Percentiles rank a stretch among this genome's conserved stretches.
Evolutionary conservation across 1,284 basidiomycete genomes (phyloP).

Genomic region (Pseudozyma pruni): DNA sequence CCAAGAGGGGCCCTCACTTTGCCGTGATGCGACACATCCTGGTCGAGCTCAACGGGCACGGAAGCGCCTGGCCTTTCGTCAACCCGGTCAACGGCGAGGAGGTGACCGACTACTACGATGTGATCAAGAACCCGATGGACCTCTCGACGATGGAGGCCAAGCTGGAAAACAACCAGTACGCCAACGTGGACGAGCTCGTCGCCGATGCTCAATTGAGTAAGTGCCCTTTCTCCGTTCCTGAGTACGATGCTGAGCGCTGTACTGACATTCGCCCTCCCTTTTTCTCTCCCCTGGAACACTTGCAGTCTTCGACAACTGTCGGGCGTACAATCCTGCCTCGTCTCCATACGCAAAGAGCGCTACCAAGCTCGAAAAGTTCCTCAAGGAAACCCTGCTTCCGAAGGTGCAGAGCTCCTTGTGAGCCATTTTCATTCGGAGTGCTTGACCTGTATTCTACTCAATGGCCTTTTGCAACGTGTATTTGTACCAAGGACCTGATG

Average conservation of each 20-base stretch:
- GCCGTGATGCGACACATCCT: constrained; percentile 83
- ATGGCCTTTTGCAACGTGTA: constrained; percentile 1
- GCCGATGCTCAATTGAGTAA: constrained; percentile 77
- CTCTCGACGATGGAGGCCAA: constrained; percentile 92
- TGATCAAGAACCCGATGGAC: constrained; percentile 94
- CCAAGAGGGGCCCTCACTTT: constrained; percentile 73
- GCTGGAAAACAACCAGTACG: constrained; percentile 81
- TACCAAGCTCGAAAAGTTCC: constrained; percentile 77
- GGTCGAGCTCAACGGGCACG: constrained; percentile 82
- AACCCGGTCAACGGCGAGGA: constrained; percentile 84
- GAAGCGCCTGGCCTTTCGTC: constrained; percentile 87
- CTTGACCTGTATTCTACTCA: constrained; percentile 5
- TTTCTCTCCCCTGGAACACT: too few species aligned
- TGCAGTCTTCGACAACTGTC: constrained; percentile 95
- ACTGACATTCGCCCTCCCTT: too few species aligned
- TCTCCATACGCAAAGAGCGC: constrained; percentile 89
- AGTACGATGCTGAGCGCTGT: too few species aligned
- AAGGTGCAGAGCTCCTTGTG: constrained; percentile 49
- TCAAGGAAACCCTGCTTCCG: constrained; percentile 61
- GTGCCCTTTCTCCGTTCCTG: too few species aligned
- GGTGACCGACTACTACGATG: constrained; percentile 89
- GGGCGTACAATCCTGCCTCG: constrained; percentile 85
- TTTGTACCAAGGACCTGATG: constrained; percentile 3
- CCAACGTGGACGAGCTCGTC: constrained; percentile 79
- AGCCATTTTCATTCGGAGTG: too few species aligned